Percentiles rank a stretch among this genome's conserved stretches.
Evolutionary conservation across 2,329 filamentous ascomycete species (phyloP).

Genomic region (Chrysoporthe cubensis): DNA sequence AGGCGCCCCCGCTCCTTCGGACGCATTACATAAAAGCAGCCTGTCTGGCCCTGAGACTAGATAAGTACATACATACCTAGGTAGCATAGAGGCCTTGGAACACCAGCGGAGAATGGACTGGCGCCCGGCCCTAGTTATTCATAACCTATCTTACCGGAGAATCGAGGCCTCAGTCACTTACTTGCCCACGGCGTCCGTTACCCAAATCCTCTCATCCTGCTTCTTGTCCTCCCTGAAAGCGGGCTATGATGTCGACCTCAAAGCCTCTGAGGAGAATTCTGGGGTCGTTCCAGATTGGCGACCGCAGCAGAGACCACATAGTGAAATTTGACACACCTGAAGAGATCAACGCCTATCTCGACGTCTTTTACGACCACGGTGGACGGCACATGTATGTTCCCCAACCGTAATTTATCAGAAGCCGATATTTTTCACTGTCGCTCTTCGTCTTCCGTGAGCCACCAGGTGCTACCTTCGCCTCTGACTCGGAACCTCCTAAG

Average conservation of each 20-base stretch:
- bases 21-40: neutral
- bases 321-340: slow-evolving; percentile 30
- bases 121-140: no score
- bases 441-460: no score
- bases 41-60: neutral
- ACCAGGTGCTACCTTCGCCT: no score
- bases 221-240: neutral
- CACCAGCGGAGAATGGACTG: no score
- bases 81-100: no score
- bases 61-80: no score
- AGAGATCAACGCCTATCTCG: slow-evolving; percentile 34
- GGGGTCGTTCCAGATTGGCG: slow-evolving; percentile 26
- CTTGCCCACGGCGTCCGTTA: neutral
- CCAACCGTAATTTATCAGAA: neutral
- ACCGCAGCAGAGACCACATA: slow-evolving; percentile 16
- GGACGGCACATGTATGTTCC: slow-evolving; percentile 28
- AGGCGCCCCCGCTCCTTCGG: no score
- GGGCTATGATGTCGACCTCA: neutral
- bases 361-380: slow-evolving; percentile 35
- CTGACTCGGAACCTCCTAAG: no score
- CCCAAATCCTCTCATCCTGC: neutral
- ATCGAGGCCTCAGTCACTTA: no score
- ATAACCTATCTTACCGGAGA: no score
- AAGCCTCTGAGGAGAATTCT: neutral
- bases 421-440: no score